Evolutionary conservation across 768 basidiomycete species (phyloP).

Genomic region (Lenzites betulinus): DNA sequence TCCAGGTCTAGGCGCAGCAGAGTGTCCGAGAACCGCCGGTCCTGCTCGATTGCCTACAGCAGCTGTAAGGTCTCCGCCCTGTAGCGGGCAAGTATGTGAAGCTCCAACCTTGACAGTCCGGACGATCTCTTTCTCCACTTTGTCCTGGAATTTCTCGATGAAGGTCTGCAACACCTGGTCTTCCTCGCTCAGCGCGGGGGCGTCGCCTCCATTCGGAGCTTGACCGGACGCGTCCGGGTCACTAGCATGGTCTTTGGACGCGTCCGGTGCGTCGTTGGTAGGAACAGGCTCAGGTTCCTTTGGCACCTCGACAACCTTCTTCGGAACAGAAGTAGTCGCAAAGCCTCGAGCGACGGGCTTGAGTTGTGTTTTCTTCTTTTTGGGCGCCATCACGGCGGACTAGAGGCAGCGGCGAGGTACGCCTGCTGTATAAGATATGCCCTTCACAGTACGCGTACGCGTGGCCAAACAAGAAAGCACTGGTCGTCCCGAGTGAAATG

Average conservation of each 20-base stretch:
- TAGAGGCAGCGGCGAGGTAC: conserved; percentile 9
- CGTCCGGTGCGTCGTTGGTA: conserved; percentile 25
- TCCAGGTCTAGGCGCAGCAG: conserved; percentile 68
- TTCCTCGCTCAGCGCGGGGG: conserved; percentile 42
- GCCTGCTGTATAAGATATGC: neutral
- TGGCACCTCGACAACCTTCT: conserved; percentile 53
- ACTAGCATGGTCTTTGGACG: conserved; percentile 7
- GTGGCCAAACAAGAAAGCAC: neutral
- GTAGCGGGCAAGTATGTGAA: neutral
- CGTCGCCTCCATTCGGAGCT: conserved; percentile 32
- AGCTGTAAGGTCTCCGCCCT: neutral
- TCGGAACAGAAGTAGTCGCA: conserved; percentile 80
- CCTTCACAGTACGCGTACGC: neutral
- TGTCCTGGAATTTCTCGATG: conserved; percentile 85
- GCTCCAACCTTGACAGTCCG: conserved; percentile 65
- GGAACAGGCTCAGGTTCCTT: conserved; percentile 22
- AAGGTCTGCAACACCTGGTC: conserved; percentile 66
- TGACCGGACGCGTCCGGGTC: neutral
- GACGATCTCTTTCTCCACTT: conserved; percentile 81
- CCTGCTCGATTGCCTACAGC: conserved; percentile 74
- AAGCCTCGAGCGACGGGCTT: conserved; percentile 78
- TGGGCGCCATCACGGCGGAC: conserved; percentile 53
- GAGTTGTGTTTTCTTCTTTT: conserved; percentile 84
- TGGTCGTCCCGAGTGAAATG: neutral
- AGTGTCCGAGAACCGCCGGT: conserved; percentile 69